Percentiles rank a stretch among this genome's conserved stretches.
phyloP scores from a whole-genome alignment of 2,329 filamentous ascomycete genomes.

The Botrytis deweyae region DNA sequence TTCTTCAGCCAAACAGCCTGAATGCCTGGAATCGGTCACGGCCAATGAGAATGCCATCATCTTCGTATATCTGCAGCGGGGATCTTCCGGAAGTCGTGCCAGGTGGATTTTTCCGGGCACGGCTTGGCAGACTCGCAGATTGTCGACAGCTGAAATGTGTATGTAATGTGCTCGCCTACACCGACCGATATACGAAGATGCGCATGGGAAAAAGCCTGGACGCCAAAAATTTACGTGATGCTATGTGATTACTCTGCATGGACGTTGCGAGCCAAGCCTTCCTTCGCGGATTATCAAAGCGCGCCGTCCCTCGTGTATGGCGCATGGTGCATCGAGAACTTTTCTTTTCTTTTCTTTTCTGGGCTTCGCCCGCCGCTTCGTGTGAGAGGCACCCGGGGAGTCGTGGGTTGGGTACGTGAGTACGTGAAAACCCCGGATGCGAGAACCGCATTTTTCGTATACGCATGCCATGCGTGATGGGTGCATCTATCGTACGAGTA shows the following conservation, averaged over 20 bases:
- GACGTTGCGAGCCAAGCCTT: neutral
- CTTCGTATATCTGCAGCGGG: slow-evolving; percentile 6
- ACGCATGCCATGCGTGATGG: too few species aligned
- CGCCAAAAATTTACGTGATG: neutral
- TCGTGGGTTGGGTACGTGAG: neutral
- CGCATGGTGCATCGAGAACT: neutral
- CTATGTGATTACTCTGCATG: neutral
- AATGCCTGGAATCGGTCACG: too few species aligned
- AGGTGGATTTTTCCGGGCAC: neutral
- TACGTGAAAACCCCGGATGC: neutral
- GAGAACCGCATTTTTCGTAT: neutral
- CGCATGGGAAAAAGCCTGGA: neutral
- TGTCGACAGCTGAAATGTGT: neutral
- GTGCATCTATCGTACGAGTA: neutral
- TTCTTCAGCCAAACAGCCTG: neutral
- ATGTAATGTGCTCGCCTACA: neutral
- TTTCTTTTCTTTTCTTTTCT: too few species aligned
- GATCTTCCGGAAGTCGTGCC: neutral
- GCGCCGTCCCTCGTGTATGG: neutral
- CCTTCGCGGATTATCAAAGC: neutral
- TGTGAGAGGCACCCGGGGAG: neutral
- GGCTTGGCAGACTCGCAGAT: too few species aligned
- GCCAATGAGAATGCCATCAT: neutral
- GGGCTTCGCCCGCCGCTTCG: neutral
- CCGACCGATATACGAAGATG: neutral